Conservation (phyloP, 805 yeast genomes). For the Kodamaea restingae region DNA sequence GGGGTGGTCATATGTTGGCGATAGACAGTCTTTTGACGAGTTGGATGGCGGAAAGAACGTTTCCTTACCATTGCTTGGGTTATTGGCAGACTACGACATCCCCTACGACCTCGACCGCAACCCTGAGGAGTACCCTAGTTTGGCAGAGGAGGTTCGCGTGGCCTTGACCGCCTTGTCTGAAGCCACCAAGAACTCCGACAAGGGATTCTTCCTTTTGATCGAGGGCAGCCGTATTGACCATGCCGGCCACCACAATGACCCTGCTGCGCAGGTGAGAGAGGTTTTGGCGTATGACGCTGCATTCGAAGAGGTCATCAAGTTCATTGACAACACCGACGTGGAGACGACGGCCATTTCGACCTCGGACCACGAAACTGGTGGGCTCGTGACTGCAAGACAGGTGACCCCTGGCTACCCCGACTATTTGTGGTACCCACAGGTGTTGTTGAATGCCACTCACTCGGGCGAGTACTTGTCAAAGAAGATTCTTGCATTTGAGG, state of each 20-base stretch:
- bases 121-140: constrained; percentile 58
- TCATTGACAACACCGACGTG: constrained; percentile 60
- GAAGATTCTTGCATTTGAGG: constrained; percentile 31
- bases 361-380: constrained; percentile 96
- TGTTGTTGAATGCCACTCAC: constrained; percentile 61
- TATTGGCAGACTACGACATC: constrained; percentile 72
- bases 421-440: constrained; percentile 83
- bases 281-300: constrained; percentile 84
- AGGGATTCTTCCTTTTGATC: constrained; percentile 81
- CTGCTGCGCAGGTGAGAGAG: constrained; percentile 91
- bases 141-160: constrained; percentile 71
- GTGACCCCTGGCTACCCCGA: constrained; percentile 68
- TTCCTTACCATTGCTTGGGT: constrained; percentile 70
- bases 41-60: constrained; percentile 55
- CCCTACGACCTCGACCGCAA: constrained; percentile 83
- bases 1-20: constrained; percentile 65
- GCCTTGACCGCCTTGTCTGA: constrained; percentile 66
- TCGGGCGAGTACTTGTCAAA: constrained; percentile 68
- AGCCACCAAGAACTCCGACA: constrained; percentile 67
- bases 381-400: constrained; percentile 84
- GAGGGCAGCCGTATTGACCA: constrained; percentile 95
- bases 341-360: constrained; percentile 81
- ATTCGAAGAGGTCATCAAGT: constrained; percentile 67
- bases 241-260: constrained; percentile 92
- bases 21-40: constrained; percentile 55